phyloP scores from a whole-genome alignment of 192 early-diverging fungal genomes.

The Funneliformis mosseae region DNA sequence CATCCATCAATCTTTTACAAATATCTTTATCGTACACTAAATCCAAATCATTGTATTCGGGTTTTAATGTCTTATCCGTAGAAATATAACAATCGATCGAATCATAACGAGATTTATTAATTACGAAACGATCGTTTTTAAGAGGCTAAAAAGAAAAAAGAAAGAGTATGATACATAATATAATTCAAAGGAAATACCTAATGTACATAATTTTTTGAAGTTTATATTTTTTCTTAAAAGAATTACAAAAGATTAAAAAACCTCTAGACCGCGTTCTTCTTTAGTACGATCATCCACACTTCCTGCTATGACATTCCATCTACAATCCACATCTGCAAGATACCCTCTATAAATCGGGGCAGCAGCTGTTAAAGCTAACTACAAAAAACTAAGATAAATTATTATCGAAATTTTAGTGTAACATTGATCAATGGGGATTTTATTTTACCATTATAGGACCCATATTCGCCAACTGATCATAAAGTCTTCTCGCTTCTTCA shows the following conservation, averaged over 20 bases:
- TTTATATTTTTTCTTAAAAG: conserved; percentile 24
- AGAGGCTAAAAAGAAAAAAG: conserved; percentile 58
- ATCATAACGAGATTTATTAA: conserved; percentile 95
- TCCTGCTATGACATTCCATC: conserved; percentile 96
- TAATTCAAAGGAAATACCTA: background rate
- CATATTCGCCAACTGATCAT: conserved; percentile 92
- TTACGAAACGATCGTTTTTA: conserved; percentile 72
- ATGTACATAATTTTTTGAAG: conserved; percentile 22
- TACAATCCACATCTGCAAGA: conserved; percentile 92
- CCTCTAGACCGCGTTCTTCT: conserved; percentile 85
- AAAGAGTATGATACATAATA: background rate
- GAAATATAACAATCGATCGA: conserved; percentile 91
- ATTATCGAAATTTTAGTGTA: background rate
- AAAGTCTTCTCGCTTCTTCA: conserved; percentile 87
- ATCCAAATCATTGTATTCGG: conserved; percentile 91
- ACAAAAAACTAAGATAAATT: background rate
- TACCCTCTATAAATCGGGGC: conserved; percentile 94
- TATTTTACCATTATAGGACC: conserved; percentile 81
- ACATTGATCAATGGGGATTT: background rate
- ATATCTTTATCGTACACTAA: conserved; percentile 82
- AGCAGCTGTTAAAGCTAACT: conserved; percentile 88
- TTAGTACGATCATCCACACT: conserved; percentile 91
- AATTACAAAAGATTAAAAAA: conserved; percentile 31
- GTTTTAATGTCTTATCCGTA: conserved; percentile 68
- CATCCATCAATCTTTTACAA: conserved; percentile 67